Base-by-base conservation (phyloP, 805 yeast genomes). In the Candida xyloterini region DNA sequence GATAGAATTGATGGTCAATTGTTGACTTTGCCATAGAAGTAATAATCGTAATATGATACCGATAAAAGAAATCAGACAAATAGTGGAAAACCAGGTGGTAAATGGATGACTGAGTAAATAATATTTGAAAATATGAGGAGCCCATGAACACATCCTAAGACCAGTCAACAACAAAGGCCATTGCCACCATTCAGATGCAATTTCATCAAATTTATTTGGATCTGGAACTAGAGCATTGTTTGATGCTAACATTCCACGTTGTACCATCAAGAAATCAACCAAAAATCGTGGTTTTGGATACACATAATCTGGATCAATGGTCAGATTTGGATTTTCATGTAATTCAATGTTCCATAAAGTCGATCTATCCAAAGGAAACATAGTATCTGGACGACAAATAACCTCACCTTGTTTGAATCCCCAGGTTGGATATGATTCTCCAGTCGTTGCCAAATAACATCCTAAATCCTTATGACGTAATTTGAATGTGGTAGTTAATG, bases 381-480 rank as follows among this genome's bases (percentile, higher is more conserved):
- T 30, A 38, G 79, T 67, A 0, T 76, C 61, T 6, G 67, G 56
- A 48, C 76, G 76, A 62, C 95, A 85, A 7, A 80, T 76, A 29
- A 85, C 86, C 62, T 85, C 95, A 47, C 96, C 95, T 70, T 93
- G 99, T 60, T 88, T 78, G 76, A 91, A 93, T 15, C 99, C 99
- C 99, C 99, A 93, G 13, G 79, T 80, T 14, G 99, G 99, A 57
- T 90, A 80, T 16, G 77, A 60, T 50, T 70, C 66, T 31, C 96
- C 97, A 9, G 93, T 74, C 10, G 91, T 85, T 50, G 90, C 85
- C 57, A 93, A 68, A 62, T 89, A 90, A 62, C 97, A 95, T 29
- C 84, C 84, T 55, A 88, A 61, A 8, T 61, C 76, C 48, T 70
- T 71, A 62, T 81, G 82, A 55, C 71, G 78, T 51, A 93, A 68